Percentiles rank a stretch among this genome's conserved stretches.
These are phyloP conservation scores for Huntiella moniliformis DNA, from an alignment of 2,329 filamentous ascomycete species.

Conservation along the genomic window DNA sequence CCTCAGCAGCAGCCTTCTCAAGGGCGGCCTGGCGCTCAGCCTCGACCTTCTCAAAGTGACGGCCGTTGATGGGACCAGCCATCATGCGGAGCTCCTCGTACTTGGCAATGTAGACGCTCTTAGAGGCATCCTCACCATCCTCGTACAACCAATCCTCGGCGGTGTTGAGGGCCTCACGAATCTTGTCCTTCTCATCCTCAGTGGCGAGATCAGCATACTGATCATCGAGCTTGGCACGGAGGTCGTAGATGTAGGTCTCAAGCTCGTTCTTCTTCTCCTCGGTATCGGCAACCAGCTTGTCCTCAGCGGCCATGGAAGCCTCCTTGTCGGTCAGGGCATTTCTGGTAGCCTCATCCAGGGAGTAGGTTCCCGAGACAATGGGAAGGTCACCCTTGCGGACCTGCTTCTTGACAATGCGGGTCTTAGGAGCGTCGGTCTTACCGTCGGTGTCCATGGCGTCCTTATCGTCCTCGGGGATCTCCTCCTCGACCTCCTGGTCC, in stretches of 20 bases:
- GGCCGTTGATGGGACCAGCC: slow-evolving; percentile 79
- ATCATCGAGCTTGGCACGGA: slow-evolving; percentile 87
- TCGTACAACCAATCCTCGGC: slow-evolving; percentile 98
- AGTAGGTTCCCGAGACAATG: slow-evolving; percentile 63
- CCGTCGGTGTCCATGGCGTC: slow-evolving; percentile 24
- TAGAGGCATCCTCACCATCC: slow-evolving; percentile 84
- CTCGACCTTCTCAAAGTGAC: slow-evolving; percentile 88
- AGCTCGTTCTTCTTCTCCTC: slow-evolving; percentile 99
- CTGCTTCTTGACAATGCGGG: slow-evolving; percentile 97
- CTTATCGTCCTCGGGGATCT: slow-evolving; percentile 51
- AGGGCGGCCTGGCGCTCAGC: slow-evolving; percentile 62
- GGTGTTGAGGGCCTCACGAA: slow-evolving; percentile 64
- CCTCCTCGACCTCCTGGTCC: slow-evolving; percentile 92
- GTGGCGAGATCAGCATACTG: slow-evolving; percentile 74
- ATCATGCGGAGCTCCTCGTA: slow-evolving; percentile 86
- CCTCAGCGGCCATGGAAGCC: slow-evolving; percentile 82
- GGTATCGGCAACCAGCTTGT: slow-evolving; percentile 94
- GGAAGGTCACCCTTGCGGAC: slow-evolving; percentile 92
- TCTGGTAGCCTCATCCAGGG: slow-evolving; percentile 53
- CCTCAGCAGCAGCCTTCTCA: slow-evolving; percentile 60
- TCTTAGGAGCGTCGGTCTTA: slow-evolving; percentile 53
- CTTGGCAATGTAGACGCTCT: slow-evolving; percentile 86
- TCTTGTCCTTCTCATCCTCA: slow-evolving; percentile 79
- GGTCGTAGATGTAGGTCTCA: slow-evolving; percentile 91
- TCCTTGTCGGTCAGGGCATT: slow-evolving; percentile 61